Evolutionary conservation across 768 basidiomycete species (phyloP), one percentile per base, ranked within the genome.

Genomic region (Tubosaeta sp.): DNA sequence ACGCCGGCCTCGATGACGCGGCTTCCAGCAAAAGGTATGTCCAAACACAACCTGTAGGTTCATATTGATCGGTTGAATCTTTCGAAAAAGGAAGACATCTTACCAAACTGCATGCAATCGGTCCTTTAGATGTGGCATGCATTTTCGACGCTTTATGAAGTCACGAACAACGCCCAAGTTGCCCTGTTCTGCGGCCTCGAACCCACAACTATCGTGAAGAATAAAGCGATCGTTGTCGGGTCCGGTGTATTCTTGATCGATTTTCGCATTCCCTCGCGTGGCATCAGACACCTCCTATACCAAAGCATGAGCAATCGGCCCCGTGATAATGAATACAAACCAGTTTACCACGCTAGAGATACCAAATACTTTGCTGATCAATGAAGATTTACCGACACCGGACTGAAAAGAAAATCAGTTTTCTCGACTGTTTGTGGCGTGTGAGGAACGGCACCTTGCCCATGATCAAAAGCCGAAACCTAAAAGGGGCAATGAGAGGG

Each of bases 91-190:
- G 35, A 17, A n/a, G n/a, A 31, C 1, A 14, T 12, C 27, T 8
- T 13, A 51, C 50, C 50, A 51, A 32, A 51, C 19, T 12, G 50
- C 44, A 19, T 51, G 50, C 12, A 46, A 19, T 25, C 6, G n/a
- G 14, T 42, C 37, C 27, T 51, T 32, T 14, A 46, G 9, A 5
- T 26, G 38, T 9, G 9, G 29, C 29, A 27, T 45, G 4, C 11
- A 1, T 25, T 6, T 22, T 41, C 48, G 27, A 2, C 7, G 1
- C 14, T 4, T 5, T 2, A 51, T 39, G 37, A 51, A 51, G 22
- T 46, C 13, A 16, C 11, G 6, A 11, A 11, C 29, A 9, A 5
- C 4, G 1, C 11, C 8, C 5, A 44, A 22, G 43, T 19, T 22
- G 7, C 8, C 2, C 2, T 16, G 3, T 8, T 31, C 27, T 2